Evolutionary conservation across 169 alveolate genomes (phyloP).

Genomic region (Babesia divergens): DNA sequence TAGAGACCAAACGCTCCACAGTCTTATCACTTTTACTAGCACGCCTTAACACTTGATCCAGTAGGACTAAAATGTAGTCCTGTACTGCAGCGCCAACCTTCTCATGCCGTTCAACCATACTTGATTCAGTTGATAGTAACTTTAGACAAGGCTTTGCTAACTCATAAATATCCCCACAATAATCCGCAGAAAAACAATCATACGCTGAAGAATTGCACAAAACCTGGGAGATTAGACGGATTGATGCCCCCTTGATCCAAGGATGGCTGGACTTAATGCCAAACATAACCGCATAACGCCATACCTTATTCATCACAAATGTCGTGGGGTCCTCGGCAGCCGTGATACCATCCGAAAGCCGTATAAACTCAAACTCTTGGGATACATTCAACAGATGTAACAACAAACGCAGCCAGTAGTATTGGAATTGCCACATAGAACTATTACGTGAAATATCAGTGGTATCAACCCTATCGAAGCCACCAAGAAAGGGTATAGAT

Average conservation of each 20-base stretch:
- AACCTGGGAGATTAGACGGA: constrained; percentile 29
- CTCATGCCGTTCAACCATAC: constrained; percentile 42
- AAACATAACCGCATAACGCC: constrained; percentile 8
- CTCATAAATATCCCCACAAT: background rate
- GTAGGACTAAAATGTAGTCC: background rate
- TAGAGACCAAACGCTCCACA: constrained; percentile 14
- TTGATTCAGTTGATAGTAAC: constrained; percentile 24
- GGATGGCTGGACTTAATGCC: constrained; percentile 46
- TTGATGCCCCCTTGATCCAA: constrained; percentile 57
- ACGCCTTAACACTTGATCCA: background rate
- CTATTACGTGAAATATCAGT: background rate
- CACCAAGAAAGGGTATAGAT: background rate
- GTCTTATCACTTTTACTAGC: background rate
- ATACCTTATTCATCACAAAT: constrained; percentile 4
- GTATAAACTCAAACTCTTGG: background rate
- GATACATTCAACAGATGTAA: constrained; percentile 7
- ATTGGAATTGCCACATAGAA: constrained; percentile 31
- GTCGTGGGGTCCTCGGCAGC: background rate
- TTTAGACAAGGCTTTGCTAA: constrained; percentile 25
- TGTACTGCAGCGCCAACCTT: constrained; percentile 39
- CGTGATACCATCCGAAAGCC: background rate
- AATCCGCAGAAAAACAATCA: background rate
- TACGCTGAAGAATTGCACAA: background rate
- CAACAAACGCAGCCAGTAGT: constrained; percentile 53
- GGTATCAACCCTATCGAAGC: background rate